A percentile compares a stretch with the other conserved stretches of the same genome.
Evolutionary conservation across 176 grass and related monocot species (phyloP).

Genomic region (Cocos nucifera): DNA sequence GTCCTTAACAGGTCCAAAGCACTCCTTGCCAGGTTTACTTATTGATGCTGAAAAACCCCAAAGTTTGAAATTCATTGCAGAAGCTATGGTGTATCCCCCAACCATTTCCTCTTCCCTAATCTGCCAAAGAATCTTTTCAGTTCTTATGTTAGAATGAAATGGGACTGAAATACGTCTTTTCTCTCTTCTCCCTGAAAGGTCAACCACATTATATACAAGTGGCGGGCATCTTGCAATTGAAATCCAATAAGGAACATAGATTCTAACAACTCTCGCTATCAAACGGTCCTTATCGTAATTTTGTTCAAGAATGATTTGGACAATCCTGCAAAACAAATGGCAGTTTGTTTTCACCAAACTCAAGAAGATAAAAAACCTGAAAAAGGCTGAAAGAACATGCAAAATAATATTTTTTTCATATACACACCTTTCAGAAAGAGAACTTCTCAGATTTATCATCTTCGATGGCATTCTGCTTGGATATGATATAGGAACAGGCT

Average conservation of each 20-base stretch:
- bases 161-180: conserved; percentile 23
- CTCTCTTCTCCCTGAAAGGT: conserved; percentile 62
- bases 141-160: conserved; percentile 31
- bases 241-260: conserved; percentile 98
- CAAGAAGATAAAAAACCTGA: too few species aligned
- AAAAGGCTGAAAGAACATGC: too few species aligned
- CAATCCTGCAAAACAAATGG: conserved; percentile 39
- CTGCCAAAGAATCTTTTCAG: conserved; percentile 57
- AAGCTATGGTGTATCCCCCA: conserved; percentile 82
- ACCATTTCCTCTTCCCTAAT: conserved; percentile 85
- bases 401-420: background rate
- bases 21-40: conserved; percentile 34
- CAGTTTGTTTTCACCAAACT: background rate
- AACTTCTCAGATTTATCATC: conserved; percentile 64
- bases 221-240: conserved; percentile 73
- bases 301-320: conserved; percentile 88
- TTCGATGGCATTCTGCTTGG: conserved; percentile 62
- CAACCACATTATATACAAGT: conserved; percentile 43
- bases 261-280: conserved; percentile 63
- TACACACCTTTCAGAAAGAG: conserved; percentile 63
- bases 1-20: conserved; percentile 67
- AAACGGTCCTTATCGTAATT: conserved; percentile 73
- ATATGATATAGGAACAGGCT: conserved; percentile 84
- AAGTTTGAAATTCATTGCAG: conserved; percentile 66
- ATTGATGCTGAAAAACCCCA: conserved; percentile 64